These are phyloP conservation scores for Pseudopyricularia cyperi DNA, from an alignment of 2,329 filamentous ascomycete genomes.

Conservation along the genomic window DNA sequence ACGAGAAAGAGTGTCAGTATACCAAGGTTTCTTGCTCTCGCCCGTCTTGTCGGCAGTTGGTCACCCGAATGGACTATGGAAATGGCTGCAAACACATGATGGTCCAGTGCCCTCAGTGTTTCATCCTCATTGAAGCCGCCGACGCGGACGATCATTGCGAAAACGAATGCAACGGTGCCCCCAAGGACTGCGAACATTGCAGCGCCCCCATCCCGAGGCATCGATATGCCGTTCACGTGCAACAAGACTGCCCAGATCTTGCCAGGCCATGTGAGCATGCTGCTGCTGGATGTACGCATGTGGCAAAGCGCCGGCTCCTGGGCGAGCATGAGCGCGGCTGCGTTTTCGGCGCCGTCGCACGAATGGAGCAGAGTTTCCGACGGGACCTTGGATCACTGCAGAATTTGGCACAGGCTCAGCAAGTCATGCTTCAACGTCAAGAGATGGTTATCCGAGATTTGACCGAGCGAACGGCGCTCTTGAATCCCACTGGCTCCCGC, in stretches of 20 bases:
- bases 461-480: not conserved
- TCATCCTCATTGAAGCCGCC: constrained; percentile 30
- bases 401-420: not conserved
- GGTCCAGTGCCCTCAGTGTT: constrained; percentile 39
- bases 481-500: not conserved
- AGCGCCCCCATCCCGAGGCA: constrained; percentile 27
- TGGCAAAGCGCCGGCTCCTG: constrained; percentile 23
- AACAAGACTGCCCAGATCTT: constrained; percentile 28
- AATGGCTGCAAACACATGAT: constrained; percentile 41
- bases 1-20: constrained; percentile 42
- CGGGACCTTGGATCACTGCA: constrained; percentile 5
- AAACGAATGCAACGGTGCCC: constrained; percentile 29
- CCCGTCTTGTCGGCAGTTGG: constrained; percentile 33
- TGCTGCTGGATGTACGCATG: constrained; percentile 33
- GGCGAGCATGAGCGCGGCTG: constrained; percentile 33
- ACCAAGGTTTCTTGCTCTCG: constrained; percentile 43
- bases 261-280: constrained; percentile 31
- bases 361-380: constrained; percentile 6
- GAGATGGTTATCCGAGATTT: not conserved
- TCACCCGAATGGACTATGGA: constrained; percentile 32
- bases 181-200: constrained; percentile 36
- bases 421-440: not conserved
- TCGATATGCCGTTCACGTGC: constrained; percentile 31
- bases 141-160: constrained; percentile 32
- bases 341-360: constrained; percentile 27